These are phyloP conservation scores for Castanea mollissima DNA, from an alignment of 306 rosid species.

Conservation along the genomic window DNA sequence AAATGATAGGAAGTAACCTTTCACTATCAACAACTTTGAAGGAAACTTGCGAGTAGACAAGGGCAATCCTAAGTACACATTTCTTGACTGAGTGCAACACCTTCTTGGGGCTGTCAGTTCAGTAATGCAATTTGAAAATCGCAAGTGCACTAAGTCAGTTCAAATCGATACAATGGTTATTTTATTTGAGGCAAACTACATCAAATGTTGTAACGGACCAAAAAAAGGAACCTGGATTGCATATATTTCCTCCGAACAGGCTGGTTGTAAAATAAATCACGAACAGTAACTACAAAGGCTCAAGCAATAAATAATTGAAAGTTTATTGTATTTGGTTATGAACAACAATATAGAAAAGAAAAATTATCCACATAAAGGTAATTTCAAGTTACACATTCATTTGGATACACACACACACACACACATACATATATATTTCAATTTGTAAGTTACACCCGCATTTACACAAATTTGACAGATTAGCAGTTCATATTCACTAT, in stretches of 20 bases:
- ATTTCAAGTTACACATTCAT: constrained; percentile 16
- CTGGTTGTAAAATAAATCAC: constrained; percentile 93
- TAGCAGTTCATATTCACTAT: background rate
- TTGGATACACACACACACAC: background rate
- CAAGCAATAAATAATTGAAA: constrained; percentile 24
- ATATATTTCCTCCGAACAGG: constrained; percentile 87
- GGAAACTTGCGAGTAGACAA: constrained; percentile 59
- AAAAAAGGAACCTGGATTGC: constrained; percentile 71
- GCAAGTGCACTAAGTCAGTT: constrained; percentile 39
- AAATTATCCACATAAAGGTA: constrained; percentile 5
- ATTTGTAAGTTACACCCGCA: too few relatives aligned
- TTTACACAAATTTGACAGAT: background rate
- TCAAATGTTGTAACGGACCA: background rate
- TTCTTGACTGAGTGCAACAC: constrained; percentile 79
- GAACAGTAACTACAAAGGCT: constrained; percentile 63
- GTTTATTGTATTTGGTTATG: constrained; percentile 1
- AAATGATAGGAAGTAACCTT: constrained; percentile 52
- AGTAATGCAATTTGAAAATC: constrained; percentile 19
- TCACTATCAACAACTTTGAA: constrained; percentile 72
- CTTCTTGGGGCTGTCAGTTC: constrained; percentile 75
- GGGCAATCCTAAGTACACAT: constrained; percentile 58
- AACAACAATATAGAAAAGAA: background rate
- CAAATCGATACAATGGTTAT: constrained; percentile 23
- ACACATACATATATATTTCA: too few relatives aligned
- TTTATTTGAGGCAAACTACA: constrained; percentile 25